phyloP scores from a whole-genome alignment of 805 yeast genomes.

The Saccharomycopsis sp. region DNA sequence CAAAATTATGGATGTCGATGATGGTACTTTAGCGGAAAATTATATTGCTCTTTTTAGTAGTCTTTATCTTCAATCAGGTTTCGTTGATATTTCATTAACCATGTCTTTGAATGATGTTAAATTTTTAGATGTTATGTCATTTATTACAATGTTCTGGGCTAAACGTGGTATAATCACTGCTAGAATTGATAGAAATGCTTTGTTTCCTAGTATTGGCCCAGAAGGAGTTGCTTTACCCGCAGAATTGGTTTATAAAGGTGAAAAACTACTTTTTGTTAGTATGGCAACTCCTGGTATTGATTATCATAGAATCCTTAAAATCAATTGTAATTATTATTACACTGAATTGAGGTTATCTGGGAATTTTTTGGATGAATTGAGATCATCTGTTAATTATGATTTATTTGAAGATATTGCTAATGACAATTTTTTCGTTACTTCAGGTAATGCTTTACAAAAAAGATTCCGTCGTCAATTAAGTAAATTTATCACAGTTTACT shows the following conservation, averaged over 20 bases:
- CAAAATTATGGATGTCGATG: conserved; percentile 12
- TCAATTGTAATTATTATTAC: conserved; percentile 1
- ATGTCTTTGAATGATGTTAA: conserved; percentile 7
- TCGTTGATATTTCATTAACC: conserved; percentile 11
- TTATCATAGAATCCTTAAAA: conserved; percentile 7
- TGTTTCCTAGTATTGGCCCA: conserved; percentile 10
- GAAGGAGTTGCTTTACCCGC: conserved; percentile 8
- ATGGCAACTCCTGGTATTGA: conserved; percentile 14
- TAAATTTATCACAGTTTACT: conserved; percentile 21
- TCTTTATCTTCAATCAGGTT: conserved; percentile 16
- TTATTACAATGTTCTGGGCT: conserved; percentile 11
- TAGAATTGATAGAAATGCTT: conserved; percentile 11
- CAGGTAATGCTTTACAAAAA: conserved; percentile 56
- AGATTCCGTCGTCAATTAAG: conserved; percentile 36
- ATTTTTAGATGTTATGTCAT: conserved; percentile 11
- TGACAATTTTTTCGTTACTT: conserved; percentile 52
- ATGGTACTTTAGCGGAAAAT: conserved; percentile 1
- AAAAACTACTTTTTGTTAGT: conserved; percentile 12
- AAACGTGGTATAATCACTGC: conserved; percentile 3
- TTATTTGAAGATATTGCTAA: conserved; percentile 36
- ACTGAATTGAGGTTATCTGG: conserved; percentile 4
- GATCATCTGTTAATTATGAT: conserved; percentile 21
- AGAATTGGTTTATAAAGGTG: conserved; percentile 5
- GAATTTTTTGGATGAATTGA: background rate
- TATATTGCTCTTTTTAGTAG: conserved; percentile 14